These are phyloP conservation scores for Phytophthora cajani DNA, from an alignment of 352 stramenopile species.

Conservation along the genomic window DNA sequence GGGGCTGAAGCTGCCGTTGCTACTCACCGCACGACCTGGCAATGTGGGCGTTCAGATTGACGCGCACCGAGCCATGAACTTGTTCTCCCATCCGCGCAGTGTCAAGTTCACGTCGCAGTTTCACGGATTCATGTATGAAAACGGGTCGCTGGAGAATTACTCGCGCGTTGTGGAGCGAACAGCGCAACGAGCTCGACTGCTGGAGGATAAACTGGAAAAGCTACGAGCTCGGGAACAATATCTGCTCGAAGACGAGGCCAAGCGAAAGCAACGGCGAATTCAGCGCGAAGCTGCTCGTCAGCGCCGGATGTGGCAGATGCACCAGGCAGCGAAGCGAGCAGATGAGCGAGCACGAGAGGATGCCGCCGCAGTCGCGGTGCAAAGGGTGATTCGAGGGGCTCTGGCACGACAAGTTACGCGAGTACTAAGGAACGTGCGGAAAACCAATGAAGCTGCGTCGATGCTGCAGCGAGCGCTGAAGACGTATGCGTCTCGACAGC, in stretches of 20 bases:
- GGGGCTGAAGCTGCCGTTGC: slow-evolving; percentile 49
- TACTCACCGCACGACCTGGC: slow-evolving; percentile 61
- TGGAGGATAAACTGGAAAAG: slow-evolving; percentile 58
- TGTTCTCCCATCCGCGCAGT: slow-evolving; percentile 65
- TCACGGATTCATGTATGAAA: slow-evolving; percentile 67
- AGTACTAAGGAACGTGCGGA: slow-evolving; percentile 17
- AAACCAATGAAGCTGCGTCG: slow-evolving; percentile 34
- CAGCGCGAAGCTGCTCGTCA: slow-evolving; percentile 55
- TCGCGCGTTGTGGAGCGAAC: slow-evolving; percentile 66
- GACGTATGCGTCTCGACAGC: slow-evolving; percentile 34
- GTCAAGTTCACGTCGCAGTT: slow-evolving; percentile 76
- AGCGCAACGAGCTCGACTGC: slow-evolving; percentile 44
- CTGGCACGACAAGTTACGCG: slow-evolving; percentile 29
- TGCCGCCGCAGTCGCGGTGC: slow-evolving; percentile 46
- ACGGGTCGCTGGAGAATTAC: slow-evolving; percentile 77
- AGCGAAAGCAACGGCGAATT: slow-evolving; percentile 42
- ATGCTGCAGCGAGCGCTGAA: slow-evolving; percentile 49
- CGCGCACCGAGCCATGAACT: slow-evolving; percentile 62
- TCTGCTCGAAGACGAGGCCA: slow-evolving; percentile 46
- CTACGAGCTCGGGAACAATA: slow-evolving; percentile 53
- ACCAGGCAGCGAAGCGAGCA: slow-evolving; percentile 51
- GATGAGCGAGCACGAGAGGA: slow-evolving; percentile 54
- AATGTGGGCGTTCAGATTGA: slow-evolving; percentile 86
- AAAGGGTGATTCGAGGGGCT: slow-evolving; percentile 48
- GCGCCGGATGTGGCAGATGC: slow-evolving; percentile 53